Base-by-base conservation (phyloP, 1,284 basidiomycete species). In the Lignosus rhinocerotis region DNA sequence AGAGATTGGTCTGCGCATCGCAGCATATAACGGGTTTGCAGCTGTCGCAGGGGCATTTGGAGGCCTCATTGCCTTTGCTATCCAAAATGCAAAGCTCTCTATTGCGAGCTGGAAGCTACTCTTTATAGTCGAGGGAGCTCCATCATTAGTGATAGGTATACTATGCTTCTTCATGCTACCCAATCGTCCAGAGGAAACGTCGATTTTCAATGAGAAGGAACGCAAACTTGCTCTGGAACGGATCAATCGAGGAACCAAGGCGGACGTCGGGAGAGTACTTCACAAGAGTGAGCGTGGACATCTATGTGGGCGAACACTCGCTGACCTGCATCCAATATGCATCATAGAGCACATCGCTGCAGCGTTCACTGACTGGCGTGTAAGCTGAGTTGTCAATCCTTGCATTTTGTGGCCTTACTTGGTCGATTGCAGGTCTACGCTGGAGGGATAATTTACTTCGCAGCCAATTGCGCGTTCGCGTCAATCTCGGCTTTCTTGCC, bases 401-500 rank as follows among this genome's bases (percentile, higher is more conserved):
- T 10, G n/a, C 14, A 39, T n/a, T 12, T n/a, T 1, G n/a, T 39
- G 5, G 12, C 36, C n/a, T 6, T 14, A 12, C 7, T 39, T 1
- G 11, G 16, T 2, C 3, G 3, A 6, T 44, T 21, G 9, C 33
- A 88, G 85, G 76, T 88, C 16, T 89, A 88, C 61, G 63, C 75
- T 7, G 86, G 80, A 19, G 86, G 87, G 0, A 73, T 85, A 19
- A 82, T 88, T 47, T 91, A 89, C 71, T 92, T 91, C 62, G 90
- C 88, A 30, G 77, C 91, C 58, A 95, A 95, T 71, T 83, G 86
- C 53, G 87, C 87, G 1, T 78, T 94, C 2, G 89, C 90, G 10
- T 88, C 87, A 2, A 87, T 92, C 43, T 86, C 87, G 3, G 93
- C 91, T 0, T 95, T 94, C 75, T 75, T 94, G 31, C 93, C 93